Percentiles rank a stretch among this genome's conserved stretches.
phyloP scores from a whole-genome alignment of 1,139 yeast genomes.

The Debaryomyces fabryi region DNA sequence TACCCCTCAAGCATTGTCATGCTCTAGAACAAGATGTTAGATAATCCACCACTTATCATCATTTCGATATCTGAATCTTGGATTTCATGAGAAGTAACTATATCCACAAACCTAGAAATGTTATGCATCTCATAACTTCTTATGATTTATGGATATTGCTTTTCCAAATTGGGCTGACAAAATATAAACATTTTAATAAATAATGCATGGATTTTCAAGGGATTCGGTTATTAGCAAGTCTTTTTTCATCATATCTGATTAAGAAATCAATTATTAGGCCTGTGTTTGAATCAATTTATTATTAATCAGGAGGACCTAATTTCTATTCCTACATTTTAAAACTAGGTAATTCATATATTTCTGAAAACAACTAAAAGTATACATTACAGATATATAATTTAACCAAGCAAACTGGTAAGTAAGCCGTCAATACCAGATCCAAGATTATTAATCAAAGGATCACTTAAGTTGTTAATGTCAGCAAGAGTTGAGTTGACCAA shows the following conservation, averaged over 20 bases:
- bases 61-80: background rate
- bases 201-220: too few relatives aligned
- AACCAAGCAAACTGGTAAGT: slow-evolving; percentile 7
- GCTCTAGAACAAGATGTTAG: background rate
- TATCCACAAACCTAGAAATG: too few relatives aligned
- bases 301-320: background rate
- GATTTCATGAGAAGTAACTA: too few relatives aligned
- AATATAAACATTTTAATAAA: too few relatives aligned
- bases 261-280: background rate
- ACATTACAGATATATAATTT: background rate
- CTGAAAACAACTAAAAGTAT: background rate
- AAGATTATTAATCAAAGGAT: slow-evolving; percentile 11
- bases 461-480: slow-evolving; percentile 8
- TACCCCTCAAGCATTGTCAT: background rate
- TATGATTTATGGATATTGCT: too few relatives aligned
- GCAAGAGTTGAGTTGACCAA: slow-evolving; percentile 9
- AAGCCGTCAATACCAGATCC: slow-evolving; percentile 11
- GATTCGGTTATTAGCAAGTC: too few relatives aligned
- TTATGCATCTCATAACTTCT: too few relatives aligned
- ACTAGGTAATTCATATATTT: background rate
- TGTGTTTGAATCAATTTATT: too few relatives aligned
- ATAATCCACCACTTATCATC: background rate
- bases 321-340: background rate
- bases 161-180: too few relatives aligned
- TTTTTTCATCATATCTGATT: too few relatives aligned